Base-by-base conservation (phyloP, 2,329 filamentous ascomycete species). In the Chaetomiaceae sp. region DNA sequence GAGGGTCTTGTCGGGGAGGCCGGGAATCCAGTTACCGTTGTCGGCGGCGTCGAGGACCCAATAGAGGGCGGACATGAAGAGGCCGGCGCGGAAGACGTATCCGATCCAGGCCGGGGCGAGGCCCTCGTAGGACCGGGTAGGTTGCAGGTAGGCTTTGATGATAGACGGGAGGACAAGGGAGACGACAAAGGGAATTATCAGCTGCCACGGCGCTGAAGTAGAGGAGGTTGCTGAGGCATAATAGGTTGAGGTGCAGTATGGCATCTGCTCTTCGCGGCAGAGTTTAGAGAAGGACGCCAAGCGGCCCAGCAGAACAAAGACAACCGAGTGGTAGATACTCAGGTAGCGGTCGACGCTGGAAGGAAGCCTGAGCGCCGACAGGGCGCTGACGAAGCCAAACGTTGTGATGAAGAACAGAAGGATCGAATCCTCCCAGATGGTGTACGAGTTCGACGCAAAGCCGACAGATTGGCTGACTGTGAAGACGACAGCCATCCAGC, bases 261-360 rank as follows among this genome's bases (percentile, higher is more conserved):
- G 93, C 89, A 97, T 96, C 71, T 99, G 93, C 71, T 99, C 93
- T 68, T 99, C 93, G 51, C 93, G 86, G 66, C 93, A 99, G 17
- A 99, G 82, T 58, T 90, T 87, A 9, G 93, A 96, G 58, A 92
- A 83, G 1, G 91, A 95, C 0, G 90, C 86, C 3, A 92, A 48
- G 48, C 92, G 84, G 13, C 85, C 86, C 12, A 97, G 77, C 5
- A 89, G 65, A 50, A 93, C 75, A 63, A 99, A 97, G 1, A 89
- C 73, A 17, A 92, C 66, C 0, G 93, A 93, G 65, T 99, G 91
- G 62, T 91, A 92, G 21, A 89, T 76, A 20, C 87, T 90, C 41
- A 96, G 71, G 10, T 85, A 81, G 37, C 87, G 82, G 59, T 95
- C 87, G 3, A 78, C 72, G 20, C 77, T 71, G 31, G 78, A 75